Conservation (phyloP, 192 early-diverging fungal genomes). For the Hyaloraphidium curvatum region DNA sequence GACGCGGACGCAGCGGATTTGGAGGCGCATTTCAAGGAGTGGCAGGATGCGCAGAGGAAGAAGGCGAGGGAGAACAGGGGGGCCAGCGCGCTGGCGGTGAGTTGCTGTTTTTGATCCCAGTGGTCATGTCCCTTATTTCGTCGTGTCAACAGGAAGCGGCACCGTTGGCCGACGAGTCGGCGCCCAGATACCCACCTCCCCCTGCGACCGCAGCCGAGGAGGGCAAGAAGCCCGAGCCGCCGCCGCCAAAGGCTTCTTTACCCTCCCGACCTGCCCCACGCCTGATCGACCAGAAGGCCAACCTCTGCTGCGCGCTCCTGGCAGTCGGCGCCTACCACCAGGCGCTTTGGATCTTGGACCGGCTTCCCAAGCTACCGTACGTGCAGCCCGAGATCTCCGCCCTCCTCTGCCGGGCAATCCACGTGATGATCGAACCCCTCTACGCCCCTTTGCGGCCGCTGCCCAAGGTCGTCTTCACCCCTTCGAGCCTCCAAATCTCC, state of each 20-base stretch:
- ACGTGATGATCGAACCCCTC: conserved; percentile 31
- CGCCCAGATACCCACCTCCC: no score
- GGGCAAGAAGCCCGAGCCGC: no score
- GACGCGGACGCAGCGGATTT: not conserved
- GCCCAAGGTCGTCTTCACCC: no score
- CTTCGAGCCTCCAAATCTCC: no score
- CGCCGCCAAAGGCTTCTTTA: no score
- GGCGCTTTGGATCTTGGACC: conserved; percentile 27
- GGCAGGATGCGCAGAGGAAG: not conserved
- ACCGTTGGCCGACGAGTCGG: no score
- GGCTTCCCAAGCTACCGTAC: conserved; percentile 25
- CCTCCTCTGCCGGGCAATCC: conserved; percentile 35
- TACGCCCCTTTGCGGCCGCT: conserved; percentile 28
- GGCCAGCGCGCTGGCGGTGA: not conserved
- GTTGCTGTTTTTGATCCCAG: no score
- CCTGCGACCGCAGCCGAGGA: no score
- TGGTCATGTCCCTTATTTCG: no score
- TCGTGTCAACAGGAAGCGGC: no score
- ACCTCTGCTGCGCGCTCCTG: conserved; percentile 33
- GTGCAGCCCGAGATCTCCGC: conserved; percentile 38
- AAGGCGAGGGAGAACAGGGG: not conserved
- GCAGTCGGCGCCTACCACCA: conserved; percentile 38
- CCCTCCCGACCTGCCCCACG: no score
- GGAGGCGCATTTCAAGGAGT: not conserved
- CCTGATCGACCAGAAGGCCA: conserved; percentile 45